These are phyloP conservation scores for Spirogloea muscicola DNA, from an alignment of 139 green algal genomes.

Conservation along the genomic window DNA sequence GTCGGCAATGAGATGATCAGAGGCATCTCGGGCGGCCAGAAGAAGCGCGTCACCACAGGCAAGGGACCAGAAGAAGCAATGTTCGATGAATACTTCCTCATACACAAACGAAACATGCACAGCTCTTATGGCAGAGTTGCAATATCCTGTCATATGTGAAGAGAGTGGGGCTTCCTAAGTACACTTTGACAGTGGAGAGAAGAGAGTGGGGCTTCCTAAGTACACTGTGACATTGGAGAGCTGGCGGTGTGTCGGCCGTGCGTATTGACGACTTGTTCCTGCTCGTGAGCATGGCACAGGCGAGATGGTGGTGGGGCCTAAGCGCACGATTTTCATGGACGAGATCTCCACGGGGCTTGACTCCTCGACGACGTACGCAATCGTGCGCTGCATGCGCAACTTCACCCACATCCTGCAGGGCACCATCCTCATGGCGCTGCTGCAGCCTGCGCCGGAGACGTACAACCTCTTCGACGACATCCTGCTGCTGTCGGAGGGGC, in stretches of 20 bases:
- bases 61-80: no score
- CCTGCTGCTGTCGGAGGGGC: conserved; percentile 52
- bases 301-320: conserved; percentile 56
- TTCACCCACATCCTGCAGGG: conserved; percentile 11
- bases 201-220: neutral
- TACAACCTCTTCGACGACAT: conserved; percentile 70
- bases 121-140: neutral
- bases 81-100: neutral
- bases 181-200: neutral
- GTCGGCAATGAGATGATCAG: conserved; percentile 70
- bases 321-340: conserved; percentile 26
- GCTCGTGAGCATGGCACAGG: conserved; percentile 17
- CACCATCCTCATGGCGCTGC: conserved; percentile 62
- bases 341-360: conserved; percentile 40
- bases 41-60: conserved; percentile 64
- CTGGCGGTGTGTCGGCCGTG: neutral
- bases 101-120: neutral
- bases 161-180: neutral
- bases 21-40: conserved; percentile 69
- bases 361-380: conserved; percentile 28
- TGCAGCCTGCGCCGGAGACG: conserved; percentile 79
- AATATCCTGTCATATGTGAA: neutral
- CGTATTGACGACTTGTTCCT: neutral
- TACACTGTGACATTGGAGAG: neutral
- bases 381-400: conserved; percentile 4